Evolutionary conservation across 805 yeast species (phyloP), one percentile per base, ranked within the genome.

Genomic region (Saccharomycopsis babjevae): DNA sequence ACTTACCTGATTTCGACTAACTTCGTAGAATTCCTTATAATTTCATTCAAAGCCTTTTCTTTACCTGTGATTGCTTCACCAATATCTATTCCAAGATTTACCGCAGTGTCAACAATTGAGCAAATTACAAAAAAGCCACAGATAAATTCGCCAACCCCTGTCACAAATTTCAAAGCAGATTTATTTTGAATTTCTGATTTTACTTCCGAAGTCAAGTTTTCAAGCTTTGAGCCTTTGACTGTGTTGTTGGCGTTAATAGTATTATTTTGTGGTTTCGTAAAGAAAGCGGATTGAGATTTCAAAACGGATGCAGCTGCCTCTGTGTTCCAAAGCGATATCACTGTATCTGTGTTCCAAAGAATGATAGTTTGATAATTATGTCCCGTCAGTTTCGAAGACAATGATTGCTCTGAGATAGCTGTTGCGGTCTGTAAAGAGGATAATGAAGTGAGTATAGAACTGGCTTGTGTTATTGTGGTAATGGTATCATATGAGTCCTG

Each of bases 41-140:
- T 43, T 30, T 61, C 28, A 36, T 61, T 32, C 22, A 61, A 46
- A 43, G 34, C 58, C 20, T 57, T 52, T n/a, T 56, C 57, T 57
- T 61, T 56, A 15, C 57, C 40, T 13, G 40, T 43, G n/a, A 56
- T 32, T 13, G 58, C 62, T 32, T 56, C 58, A 10, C 30, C 60
- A n/a, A 59, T 28, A 20, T 57, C 59, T n/a, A 54, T 22, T 5
- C 57, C 61, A 18, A 59, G 25, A 52, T 46, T 39, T 7, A 39
- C 60, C 3, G 54, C 62, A 18, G 62, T 57, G 8, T 59, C 36
- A 11, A 62, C 38, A 7, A 62, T 18, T 25, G 57, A 59, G 28
- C 64, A 59, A 15, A 61, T 42, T 8, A 61, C 42, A 43, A 61
- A 59, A 20, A 61, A 54, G n/a, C 59, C 62, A 40, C 63, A 60